Evolutionary conservation across 2,329 filamentous ascomycete species (phyloP).

Genomic region (Samsoniella hepiali): DNA sequence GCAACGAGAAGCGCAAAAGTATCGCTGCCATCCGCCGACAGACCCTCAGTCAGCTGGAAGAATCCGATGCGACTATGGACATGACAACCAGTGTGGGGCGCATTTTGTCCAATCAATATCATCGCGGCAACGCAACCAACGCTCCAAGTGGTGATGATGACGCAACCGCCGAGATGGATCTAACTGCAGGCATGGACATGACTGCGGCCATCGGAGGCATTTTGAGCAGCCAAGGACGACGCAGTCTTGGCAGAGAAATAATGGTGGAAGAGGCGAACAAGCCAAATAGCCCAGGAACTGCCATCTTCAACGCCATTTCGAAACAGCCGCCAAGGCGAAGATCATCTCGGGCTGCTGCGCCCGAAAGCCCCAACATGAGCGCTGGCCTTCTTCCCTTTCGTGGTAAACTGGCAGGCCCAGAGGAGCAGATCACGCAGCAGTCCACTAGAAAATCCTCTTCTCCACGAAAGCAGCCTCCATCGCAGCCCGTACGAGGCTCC

Average conservation of each 20-base stretch:
- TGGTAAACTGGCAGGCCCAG: slow-evolving; percentile 31
- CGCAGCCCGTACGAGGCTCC: slow-evolving; percentile 27
- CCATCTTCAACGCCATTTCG: slow-evolving; percentile 29
- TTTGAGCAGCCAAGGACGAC: slow-evolving; percentile 37
- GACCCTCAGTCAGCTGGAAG: slow-evolving; percentile 7
- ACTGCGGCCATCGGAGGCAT: slow-evolving; percentile 62
- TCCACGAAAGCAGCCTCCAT: slow-evolving; percentile 32
- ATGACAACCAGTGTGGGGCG: slow-evolving; percentile 75
- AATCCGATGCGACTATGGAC: slow-evolving; percentile 63
- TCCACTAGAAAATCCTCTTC: slow-evolving; percentile 26
- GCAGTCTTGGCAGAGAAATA: slow-evolving; percentile 47
- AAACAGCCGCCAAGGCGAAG: slow-evolving; percentile 30
- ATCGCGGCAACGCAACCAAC: slow-evolving; percentile 36
- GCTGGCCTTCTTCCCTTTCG: slow-evolving; percentile 54
- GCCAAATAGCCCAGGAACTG: slow-evolving; percentile 43
- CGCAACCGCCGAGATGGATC: slow-evolving; percentile 53
- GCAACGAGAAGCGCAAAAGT: slow-evolving; percentile 14
- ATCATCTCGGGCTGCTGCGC: slow-evolving; percentile 22
- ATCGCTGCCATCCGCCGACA: slow-evolving; percentile 6
- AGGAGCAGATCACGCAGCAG: slow-evolving; percentile 15
- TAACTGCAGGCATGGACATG: slow-evolving; percentile 63
- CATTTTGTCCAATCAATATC: slow-evolving; percentile 47
- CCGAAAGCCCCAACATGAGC: slow-evolving; percentile 37
- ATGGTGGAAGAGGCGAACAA: slow-evolving; percentile 58
- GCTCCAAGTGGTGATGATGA: slow-evolving; percentile 56